Conservation (phyloP, 768 basidiomycete genomes). For the Boletus subparvulus region DNA sequence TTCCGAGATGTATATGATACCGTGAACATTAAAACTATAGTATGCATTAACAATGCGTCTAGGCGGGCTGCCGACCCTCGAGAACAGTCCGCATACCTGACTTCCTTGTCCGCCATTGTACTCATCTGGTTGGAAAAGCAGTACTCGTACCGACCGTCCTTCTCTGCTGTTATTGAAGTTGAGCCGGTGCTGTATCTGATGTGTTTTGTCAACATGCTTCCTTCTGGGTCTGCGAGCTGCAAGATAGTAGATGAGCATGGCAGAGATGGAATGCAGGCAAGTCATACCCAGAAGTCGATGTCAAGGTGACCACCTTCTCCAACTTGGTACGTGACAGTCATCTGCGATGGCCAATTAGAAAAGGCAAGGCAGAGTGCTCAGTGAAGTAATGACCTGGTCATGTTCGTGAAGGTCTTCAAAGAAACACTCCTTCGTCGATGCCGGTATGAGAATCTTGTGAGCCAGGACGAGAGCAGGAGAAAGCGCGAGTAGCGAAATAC, state of each 20-base stretch:
- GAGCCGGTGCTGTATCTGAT: constrained; percentile 88
- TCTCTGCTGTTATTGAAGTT: constrained; percentile 80
- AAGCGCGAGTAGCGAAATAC: constrained; percentile 40
- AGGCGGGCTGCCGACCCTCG: background rate
- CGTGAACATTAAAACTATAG: constrained; percentile 94
- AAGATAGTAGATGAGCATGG: constrained; percentile 9
- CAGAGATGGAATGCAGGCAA: background rate
- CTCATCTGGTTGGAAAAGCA: constrained; percentile 99
- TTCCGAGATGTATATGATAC: constrained; percentile 89
- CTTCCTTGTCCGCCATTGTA: constrained; percentile 90
- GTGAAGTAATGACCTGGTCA: constrained; percentile 65
- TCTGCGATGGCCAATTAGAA: constrained; percentile 46
- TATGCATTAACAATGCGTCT: background rate
- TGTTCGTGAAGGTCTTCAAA: constrained; percentile 91
- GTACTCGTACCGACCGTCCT: constrained; percentile 87
- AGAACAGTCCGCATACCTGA: constrained; percentile 56
- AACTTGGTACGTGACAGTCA: constrained; percentile 99
- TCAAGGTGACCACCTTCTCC: constrained; percentile 96
- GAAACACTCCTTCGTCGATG: constrained; percentile 90
- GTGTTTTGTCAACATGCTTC: constrained; percentile 69
- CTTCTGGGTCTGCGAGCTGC: constrained; percentile 81
- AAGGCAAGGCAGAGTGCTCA: background rate
- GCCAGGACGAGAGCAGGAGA: constrained; percentile 43
- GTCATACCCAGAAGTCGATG: constrained; percentile 91
- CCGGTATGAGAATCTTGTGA: constrained; percentile 72